Conservation (phyloP, 2,329 filamentous ascomycete genomes). For the Verticillium dahliae region DNA sequence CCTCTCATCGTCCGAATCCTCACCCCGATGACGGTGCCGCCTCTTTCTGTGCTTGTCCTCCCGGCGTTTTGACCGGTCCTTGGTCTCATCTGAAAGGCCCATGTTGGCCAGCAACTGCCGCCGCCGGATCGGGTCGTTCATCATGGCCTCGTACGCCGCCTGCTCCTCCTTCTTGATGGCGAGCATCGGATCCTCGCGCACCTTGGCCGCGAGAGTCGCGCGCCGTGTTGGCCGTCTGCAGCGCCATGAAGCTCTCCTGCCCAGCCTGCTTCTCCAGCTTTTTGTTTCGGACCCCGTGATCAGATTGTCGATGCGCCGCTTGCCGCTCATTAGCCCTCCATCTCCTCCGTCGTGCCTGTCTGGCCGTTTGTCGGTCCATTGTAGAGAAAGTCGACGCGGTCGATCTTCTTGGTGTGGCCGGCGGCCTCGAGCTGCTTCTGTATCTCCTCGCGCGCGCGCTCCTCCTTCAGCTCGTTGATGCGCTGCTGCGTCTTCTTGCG, state of each 20-base stretch:
- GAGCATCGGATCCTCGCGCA: slow-evolving; percentile 83
- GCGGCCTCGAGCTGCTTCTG: slow-evolving; percentile 84
- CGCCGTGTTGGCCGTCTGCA: slow-evolving; percentile 64
- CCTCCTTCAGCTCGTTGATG: slow-evolving; percentile 88
- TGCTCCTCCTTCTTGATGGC: slow-evolving; percentile 93
- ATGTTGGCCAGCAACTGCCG: slow-evolving; percentile 60
- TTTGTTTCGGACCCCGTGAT: slow-evolving; percentile 75
- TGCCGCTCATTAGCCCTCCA: slow-evolving; percentile 91
- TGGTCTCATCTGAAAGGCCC: slow-evolving; percentile 42
- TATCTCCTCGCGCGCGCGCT: slow-evolving; percentile 85
- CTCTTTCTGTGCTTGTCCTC: slow-evolving; percentile 36
- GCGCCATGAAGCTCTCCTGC: slow-evolving; percentile 51
- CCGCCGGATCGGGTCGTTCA: slow-evolving; percentile 66
- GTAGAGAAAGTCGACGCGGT: slow-evolving; percentile 98
- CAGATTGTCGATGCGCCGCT: slow-evolving; percentile 78
- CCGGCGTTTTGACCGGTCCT: slow-evolving; percentile 25
- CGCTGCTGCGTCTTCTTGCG: slow-evolving; percentile 90
- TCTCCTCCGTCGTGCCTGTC: slow-evolving; percentile 75
- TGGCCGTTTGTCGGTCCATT: slow-evolving; percentile 75
- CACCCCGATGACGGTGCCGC: slow-evolving; percentile 36
- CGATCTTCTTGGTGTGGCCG: slow-evolving; percentile 71
- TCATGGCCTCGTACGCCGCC: slow-evolving; percentile 71
- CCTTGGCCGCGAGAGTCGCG: slow-evolving; percentile 80
- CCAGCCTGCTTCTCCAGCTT: slow-evolving; percentile 70
- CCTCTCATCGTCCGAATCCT: slow-evolving; percentile 32